These are phyloP conservation scores for Solanum appendiculatum DNA, from an alignment of 257 asterid species.

Conservation along the genomic window DNA sequence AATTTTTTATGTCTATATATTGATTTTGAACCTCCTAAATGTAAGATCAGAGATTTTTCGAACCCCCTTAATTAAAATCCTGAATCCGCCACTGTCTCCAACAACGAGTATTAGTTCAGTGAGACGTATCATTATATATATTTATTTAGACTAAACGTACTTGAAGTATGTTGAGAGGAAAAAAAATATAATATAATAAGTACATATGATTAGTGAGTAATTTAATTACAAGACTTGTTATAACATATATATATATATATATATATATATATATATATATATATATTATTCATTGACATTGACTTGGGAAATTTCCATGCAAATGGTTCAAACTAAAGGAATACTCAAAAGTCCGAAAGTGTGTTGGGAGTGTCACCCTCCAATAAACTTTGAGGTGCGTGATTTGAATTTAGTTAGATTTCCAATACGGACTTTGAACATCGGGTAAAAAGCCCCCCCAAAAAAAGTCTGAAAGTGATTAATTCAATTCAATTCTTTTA, in stretches of 20 bases:
- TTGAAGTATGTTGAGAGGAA: neutral
- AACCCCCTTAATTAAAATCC: no score
- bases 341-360: neutral
- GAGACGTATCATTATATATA: neutral
- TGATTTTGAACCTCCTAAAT: no score
- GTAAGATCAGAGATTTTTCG: no score
- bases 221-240: neutral
- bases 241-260: no score
- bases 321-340: neutral
- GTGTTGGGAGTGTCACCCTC: neutral
- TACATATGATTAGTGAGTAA: neutral
- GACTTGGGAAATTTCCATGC: neutral
- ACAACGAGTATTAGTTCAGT: neutral
- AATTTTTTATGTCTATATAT: no score
- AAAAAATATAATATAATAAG: neutral
- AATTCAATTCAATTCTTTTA: neutral
- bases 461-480: neutral
- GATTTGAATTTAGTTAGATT: no score
- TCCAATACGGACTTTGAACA: no score
- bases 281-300: no score
- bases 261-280: no score
- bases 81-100: no score
- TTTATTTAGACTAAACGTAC: neutral
- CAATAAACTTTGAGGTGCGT: no score
- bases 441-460: no score